Percentiles rank a stretch among this genome's conserved stretches.
Conservation (phyloP, 768 basidiomycete genomes). For the Ramaria rubella region DNA sequence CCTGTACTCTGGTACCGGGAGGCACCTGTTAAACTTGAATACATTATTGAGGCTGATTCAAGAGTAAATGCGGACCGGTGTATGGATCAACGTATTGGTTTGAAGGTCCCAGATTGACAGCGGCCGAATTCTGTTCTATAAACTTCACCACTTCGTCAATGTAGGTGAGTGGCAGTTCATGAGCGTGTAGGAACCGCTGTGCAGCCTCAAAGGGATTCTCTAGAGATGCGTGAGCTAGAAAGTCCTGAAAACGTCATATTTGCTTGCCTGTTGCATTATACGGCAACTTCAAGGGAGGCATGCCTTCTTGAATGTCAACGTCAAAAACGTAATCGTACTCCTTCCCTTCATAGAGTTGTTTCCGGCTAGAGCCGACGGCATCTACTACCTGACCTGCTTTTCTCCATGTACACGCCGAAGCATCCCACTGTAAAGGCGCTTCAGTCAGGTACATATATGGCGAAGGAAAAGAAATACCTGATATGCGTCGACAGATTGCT, state of each 20-base stretch:
- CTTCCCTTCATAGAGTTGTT: conserved; percentile 85
- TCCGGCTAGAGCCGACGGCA: conserved; percentile 83
- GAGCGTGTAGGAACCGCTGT: conserved; percentile 74
- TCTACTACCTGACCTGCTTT: conserved; percentile 96
- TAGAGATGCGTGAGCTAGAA: conserved; percentile 24
- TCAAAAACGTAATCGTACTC: conserved; percentile 99
- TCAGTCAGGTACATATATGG: not conserved
- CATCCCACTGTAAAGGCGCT: conserved; percentile 67
- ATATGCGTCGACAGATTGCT: conserved; percentile 79
- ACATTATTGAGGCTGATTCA: conserved; percentile 3
- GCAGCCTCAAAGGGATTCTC: conserved; percentile 91
- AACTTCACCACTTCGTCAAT: conserved; percentile 88
- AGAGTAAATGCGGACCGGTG: conserved; percentile 51
- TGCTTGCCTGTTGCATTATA: conserved; percentile 78
- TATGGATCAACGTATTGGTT: conserved; percentile 76
- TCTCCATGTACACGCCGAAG: conserved; percentile 62
- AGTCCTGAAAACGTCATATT: not conserved
- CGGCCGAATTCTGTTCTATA: conserved; percentile 86
- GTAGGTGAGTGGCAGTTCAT: conserved; percentile 79
- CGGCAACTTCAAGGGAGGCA: conserved; percentile 87
- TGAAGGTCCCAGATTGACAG: conserved; percentile 54
- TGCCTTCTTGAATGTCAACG: conserved; percentile 91
- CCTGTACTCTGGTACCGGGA: conserved; percentile 53
- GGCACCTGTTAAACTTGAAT: conserved; percentile 34
- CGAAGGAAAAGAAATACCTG: conserved; percentile 46